Base-by-base conservation (phyloP, 1,139 yeast species). In the Diutina mesorugosa region DNA sequence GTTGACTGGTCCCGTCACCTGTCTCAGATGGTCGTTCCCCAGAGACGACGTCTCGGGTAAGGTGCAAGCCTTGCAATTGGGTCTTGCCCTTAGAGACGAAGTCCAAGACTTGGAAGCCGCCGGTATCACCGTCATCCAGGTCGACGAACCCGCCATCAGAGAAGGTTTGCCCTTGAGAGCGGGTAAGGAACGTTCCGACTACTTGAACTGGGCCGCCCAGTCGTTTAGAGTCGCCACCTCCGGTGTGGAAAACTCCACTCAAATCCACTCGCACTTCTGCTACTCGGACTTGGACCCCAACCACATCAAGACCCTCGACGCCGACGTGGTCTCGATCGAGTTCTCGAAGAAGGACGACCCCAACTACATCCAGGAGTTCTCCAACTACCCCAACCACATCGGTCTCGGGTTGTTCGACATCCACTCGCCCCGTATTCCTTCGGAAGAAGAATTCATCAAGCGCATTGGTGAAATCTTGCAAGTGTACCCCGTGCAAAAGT, bases 1-100 rank as follows among this genome's bases (percentile, higher is more conserved):
- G 99, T 87, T 93, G 76, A 91, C 99, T 73, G 99, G 99, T 79
- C 99, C 99, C 74, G 95, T 93, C 68, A 93, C 99, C 70, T 90
- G 96, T 78, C 86, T 93, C 75, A 90, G 99, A 86, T 93, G 99
- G 99, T 93, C 99, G 69, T 93, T 93, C 98, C 99, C 99, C 80
- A 90, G 99, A 86, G 95, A 91, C 73, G 99, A 93, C 70, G 87
- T 93, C 66, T 82, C 96, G 64, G 95, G 89, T 79, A 84, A 89
- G 81, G 81, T 85, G 65, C 99, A 93, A 83, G 91, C 98, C 68
- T 83, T 89, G 74, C 99, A 93, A 84, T 87, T 93, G 74, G 96
- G 96, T 72, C 82, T 93, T 70, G 98, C 98, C 67, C 84, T 93
- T 72, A 90, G 99, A 81, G 99, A 93, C 70, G 99, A 93, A 83